Conservation (phyloP, 208 protist genomes). For the Trypanosomatidae sp. region DNA sequence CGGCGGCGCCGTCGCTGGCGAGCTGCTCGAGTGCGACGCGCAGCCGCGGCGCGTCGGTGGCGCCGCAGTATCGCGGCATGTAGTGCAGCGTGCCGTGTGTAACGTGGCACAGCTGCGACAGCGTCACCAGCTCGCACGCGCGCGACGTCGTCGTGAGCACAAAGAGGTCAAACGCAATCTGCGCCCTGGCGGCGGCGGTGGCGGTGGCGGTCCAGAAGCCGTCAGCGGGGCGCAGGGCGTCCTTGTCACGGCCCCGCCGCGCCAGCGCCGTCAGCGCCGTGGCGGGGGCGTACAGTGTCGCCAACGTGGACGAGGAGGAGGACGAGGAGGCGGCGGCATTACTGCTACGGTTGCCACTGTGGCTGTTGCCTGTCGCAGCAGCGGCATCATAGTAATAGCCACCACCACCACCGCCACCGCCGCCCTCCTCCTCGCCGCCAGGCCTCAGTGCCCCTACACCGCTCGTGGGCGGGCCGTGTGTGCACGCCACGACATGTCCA, state of each 20-base stretch:
- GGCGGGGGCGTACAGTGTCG: no score
- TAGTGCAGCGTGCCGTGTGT: conserved; percentile 64
- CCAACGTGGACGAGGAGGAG: no score
- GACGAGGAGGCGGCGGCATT: no score
- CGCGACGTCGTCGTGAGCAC: conserved; percentile 36
- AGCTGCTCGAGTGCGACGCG: conserved; percentile 31
- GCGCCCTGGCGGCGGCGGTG: conserved; percentile 41
- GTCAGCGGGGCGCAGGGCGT: conserved; percentile 59
- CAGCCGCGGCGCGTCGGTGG: conserved; percentile 50
- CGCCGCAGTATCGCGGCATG: conserved; percentile 65
- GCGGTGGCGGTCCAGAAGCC: conserved; percentile 79
- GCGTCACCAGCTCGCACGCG: conserved; percentile 79
- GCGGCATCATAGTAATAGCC: no score
- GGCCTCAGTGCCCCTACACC: conserved; percentile 54
- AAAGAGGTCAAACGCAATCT: conserved; percentile 86
- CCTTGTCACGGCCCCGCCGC: conserved; percentile 80
- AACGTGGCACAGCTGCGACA: conserved; percentile 69
- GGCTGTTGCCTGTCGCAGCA: no score
- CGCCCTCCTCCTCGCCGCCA: no score
- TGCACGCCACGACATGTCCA: conserved; percentile 51
- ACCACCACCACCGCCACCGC: no score
- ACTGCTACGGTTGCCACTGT: no score
- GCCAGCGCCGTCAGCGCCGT: no score
- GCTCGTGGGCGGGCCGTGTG: conserved; percentile 27
- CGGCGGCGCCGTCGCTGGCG: conserved; percentile 58